phyloP scores from a whole-genome alignment of 164 flowering plant species.

The Warburgia ugandensis region DNA sequence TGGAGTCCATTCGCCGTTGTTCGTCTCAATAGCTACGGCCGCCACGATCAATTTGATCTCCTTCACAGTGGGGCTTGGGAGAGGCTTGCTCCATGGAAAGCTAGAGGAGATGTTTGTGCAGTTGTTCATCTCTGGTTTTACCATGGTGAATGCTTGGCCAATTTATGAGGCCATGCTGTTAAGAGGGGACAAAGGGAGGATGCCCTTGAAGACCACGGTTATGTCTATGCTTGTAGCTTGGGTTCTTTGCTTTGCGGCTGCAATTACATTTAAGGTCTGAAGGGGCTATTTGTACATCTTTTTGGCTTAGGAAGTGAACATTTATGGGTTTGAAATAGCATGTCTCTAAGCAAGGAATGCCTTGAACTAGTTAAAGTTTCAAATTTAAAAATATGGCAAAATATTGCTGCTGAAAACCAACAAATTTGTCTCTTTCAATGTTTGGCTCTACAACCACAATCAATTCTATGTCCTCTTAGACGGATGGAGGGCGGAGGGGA shows the following conservation, averaged over 20 bases:
- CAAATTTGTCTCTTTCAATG: too few relatives aligned
- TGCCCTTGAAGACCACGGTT: slow-evolving; percentile 26
- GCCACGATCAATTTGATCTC: slow-evolving; percentile 49
- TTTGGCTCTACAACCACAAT: too few relatives aligned
- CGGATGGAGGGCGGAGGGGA: too few relatives aligned
- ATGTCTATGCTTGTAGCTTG: slow-evolving; percentile 20
- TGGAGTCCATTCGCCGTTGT: slow-evolving; percentile 55
- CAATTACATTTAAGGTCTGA: too few relatives aligned
- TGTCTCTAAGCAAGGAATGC: too few relatives aligned
- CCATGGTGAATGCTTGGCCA: slow-evolving; percentile 44
- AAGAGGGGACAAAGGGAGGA: slow-evolving; percentile 50
- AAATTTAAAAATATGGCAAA: too few relatives aligned
- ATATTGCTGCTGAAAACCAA: too few relatives aligned
- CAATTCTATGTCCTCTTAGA: too few relatives aligned
- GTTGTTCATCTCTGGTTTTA: slow-evolving; percentile 39
- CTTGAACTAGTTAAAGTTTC: too few relatives aligned
- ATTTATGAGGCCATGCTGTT: slow-evolving; percentile 57
- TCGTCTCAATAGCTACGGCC: slow-evolving; percentile 39
- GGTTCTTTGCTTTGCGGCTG: slow-evolving; percentile 5
- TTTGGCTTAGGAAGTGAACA: too few relatives aligned
- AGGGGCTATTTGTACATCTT: too few relatives aligned
- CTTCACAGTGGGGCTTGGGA: slow-evolving; percentile 18
- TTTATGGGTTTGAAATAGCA: too few relatives aligned
- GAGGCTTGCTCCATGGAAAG: slow-evolving; percentile 8
- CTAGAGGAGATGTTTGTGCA: slow-evolving; percentile 23